A percentile compares a stretch with the other conserved stretches of the same genome.
These are phyloP conservation scores for Monascus ruber DNA, from an alignment of 2,329 filamentous ascomycete genomes.

Conservation along the genomic window DNA sequence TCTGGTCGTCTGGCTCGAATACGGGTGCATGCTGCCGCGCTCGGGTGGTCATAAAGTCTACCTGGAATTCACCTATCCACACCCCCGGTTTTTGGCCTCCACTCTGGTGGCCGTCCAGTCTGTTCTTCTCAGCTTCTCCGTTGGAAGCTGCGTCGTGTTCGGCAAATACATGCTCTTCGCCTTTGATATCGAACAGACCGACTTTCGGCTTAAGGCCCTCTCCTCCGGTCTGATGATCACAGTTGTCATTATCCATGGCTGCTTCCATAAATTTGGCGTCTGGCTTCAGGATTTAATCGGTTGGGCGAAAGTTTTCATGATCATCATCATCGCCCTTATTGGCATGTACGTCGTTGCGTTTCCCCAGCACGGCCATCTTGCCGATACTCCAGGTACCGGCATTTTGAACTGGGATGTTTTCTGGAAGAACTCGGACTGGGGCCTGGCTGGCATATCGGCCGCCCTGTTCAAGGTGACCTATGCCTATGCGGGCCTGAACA, in stretches of 20 bases:
- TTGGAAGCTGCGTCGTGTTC: conserved; percentile 55
- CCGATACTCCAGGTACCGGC: neutral
- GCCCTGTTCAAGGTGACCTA: conserved; percentile 50
- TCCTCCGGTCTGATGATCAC: conserved; percentile 42
- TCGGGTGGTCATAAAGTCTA: conserved; percentile 52
- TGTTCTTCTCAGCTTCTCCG: conserved; percentile 51
- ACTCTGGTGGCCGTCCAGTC: conserved; percentile 50
- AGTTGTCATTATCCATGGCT: conserved; percentile 46
- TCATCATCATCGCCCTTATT: conserved; percentile 48
- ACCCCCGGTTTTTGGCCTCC: conserved; percentile 49
- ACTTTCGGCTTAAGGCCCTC: conserved; percentile 40
- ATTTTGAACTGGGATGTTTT: conserved; percentile 37
- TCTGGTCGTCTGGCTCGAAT: conserved; percentile 51
- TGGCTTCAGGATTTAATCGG: conserved; percentile 47
- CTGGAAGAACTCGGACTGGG: conserved; percentile 53
- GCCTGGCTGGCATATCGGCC: conserved; percentile 51
- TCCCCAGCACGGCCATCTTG: conserved; percentile 8
- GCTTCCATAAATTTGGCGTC: conserved; percentile 43
- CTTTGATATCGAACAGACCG: conserved; percentile 38
- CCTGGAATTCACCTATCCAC: conserved; percentile 52
- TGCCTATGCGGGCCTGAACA: conserved; percentile 52
- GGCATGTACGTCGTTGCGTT: conserved; percentile 45
- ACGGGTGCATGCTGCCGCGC: conserved; percentile 54
- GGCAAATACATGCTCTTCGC: conserved; percentile 51
- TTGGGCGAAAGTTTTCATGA: conserved; percentile 47